These are phyloP conservation scores for Quercus agrifolia DNA, from an alignment of 306 rosid species.

Conservation along the genomic window DNA sequence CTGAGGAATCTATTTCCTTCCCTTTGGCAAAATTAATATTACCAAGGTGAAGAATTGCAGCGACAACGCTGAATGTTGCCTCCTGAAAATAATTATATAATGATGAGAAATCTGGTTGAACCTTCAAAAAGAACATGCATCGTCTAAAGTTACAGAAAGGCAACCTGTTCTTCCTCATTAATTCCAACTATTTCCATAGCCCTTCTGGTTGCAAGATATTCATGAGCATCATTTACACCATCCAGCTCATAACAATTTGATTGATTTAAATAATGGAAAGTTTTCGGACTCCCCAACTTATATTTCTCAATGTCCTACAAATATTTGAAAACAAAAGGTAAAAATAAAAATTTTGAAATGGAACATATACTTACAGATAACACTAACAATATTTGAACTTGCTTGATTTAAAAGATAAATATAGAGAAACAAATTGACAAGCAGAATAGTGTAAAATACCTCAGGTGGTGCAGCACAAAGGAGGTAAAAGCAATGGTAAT, in stretches of 20 bases:
- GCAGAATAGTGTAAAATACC: conserved; percentile 45
- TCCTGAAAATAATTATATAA: conserved; percentile 53
- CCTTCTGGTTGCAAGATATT: conserved; percentile 92
- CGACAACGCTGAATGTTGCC: conserved; percentile 89
- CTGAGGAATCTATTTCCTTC: conserved; percentile 89
- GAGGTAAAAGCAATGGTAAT: conserved; percentile 97
- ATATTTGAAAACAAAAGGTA: neutral
- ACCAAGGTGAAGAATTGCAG: conserved; percentile 93
- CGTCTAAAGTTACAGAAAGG: conserved; percentile 13
- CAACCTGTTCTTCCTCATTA: conserved; percentile 86
- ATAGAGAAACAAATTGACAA: conserved; percentile 6
- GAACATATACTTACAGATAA: neutral
- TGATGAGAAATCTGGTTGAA: neutral
- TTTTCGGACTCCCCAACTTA: conserved; percentile 75
- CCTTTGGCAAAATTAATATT: conserved; percentile 93
- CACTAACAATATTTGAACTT: neutral
- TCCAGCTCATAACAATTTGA: conserved; percentile 76
- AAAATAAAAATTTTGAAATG: neutral
- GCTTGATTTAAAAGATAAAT: conserved; percentile 3
- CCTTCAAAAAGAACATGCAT: neutral
- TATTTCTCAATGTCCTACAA: conserved; percentile 76
- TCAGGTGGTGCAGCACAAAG: conserved; percentile 92
- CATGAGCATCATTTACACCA: conserved; percentile 87
- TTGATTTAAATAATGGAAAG: conserved; percentile 90
- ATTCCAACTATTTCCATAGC: conserved; percentile 99